Base-by-base conservation (phyloP, 129 eudicot genomes). In the Chrysanthemum seticuspe region DNA sequence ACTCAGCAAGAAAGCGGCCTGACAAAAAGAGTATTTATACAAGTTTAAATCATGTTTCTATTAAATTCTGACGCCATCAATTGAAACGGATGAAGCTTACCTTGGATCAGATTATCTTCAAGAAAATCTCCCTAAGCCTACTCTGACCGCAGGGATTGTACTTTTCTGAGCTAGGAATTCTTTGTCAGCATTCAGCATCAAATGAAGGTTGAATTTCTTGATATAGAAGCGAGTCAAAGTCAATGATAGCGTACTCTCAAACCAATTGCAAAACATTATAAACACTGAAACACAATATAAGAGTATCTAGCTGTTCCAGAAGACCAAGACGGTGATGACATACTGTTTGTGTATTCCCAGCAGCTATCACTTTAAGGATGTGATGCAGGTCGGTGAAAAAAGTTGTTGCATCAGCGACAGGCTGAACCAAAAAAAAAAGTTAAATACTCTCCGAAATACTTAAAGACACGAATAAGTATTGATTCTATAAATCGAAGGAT, bases 141-240 rank as follows among this genome's bases (percentile, higher is more conserved):
- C 99, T 95, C 74, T 95, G 99, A 80, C 99, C 99, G 79, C 99
- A 95, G 13, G 99, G 99, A 83, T 95, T 95, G 75, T 95, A 95
- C 97, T 95, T 79, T 95, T 95, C 79, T 95, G 99, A 74, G 99
- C 99, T 68, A 95, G 81, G 72, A 95, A 95, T 79, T 95, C 99
- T 73, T 86, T 84, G 79, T 95, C 99, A 78, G 97, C 96, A 67
- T 95, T 95, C 71, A 95, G 87, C 99, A 95, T 86, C 91, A 95
- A 82, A 85, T 95, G 99, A 64, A 95, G 99, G 80, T 92, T 92
- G 84, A 95, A 95, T 87, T 95, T 95, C 99, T 95, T 59, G 16
- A 76, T 57, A 77, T 62, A 56, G 13, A 66, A 48, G 64, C 66
- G 50, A 45, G 21, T 13, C 50, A 47, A 60, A 58, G 59, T 40